Evolutionary conservation across 2,329 filamentous ascomycete genomes (phyloP).

Genomic region (Trichophyton rubrum): DNA sequence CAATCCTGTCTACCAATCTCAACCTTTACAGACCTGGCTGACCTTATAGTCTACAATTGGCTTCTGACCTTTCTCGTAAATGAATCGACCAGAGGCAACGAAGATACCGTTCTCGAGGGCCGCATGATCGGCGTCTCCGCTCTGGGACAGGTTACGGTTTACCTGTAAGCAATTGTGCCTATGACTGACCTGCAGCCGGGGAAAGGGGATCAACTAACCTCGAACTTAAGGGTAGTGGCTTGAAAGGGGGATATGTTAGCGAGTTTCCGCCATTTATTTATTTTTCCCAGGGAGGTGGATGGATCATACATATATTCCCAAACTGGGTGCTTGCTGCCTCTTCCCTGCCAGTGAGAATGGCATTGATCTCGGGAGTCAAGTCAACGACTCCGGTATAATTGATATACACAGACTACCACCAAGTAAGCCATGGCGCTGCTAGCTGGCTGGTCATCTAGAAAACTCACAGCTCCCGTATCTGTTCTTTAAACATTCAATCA

Average conservation of each 20-base stretch:
- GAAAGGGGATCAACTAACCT: conserved; percentile 17
- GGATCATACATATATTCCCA: conserved; percentile 29
- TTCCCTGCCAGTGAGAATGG: conserved; percentile 23
- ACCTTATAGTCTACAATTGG: conserved; percentile 33
- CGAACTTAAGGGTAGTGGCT: conserved; percentile 29
- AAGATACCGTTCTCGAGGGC: conserved; percentile 30
- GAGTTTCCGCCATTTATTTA: background rate
- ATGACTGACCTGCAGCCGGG: background rate
- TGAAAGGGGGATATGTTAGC: background rate
- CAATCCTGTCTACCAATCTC: background rate
- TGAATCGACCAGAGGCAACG: conserved; percentile 31
- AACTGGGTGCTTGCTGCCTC: conserved; percentile 27
- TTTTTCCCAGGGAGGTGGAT: background rate
- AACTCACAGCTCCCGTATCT: conserved; percentile 22
- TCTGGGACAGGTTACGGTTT: conserved; percentile 17
- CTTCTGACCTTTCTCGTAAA: conserved; percentile 25
- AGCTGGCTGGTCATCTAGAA: background rate
- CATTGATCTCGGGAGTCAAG: conserved; percentile 22
- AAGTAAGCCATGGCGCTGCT: conserved; percentile 14
- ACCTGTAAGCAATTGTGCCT: background rate
- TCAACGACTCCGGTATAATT: conserved; percentile 31
- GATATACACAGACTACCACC: conserved; percentile 21
- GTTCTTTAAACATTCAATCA: conserved; percentile 16
- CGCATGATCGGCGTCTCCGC: conserved; percentile 32
- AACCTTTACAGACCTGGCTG: conserved; percentile 25